Conservation (phyloP, 2,329 filamentous ascomycete genomes). For the Diplocarpon rosae region DNA sequence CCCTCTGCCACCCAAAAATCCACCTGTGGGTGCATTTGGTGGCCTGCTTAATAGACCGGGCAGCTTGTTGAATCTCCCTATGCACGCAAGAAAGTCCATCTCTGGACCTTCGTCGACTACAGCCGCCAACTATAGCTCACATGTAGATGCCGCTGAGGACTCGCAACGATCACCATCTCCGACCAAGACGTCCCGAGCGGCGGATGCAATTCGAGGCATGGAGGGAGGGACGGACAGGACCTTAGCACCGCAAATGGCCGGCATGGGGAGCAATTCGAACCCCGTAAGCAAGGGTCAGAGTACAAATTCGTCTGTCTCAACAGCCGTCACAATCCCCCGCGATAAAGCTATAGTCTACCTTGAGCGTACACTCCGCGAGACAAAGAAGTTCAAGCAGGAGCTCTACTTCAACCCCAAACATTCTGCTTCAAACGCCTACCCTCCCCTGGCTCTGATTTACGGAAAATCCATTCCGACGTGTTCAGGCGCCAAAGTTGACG, state of each 20-base stretch:
- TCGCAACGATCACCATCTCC: constrained; percentile 6
- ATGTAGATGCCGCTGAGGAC: background rate
- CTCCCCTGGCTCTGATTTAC: constrained; percentile 74
- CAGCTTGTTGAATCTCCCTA: constrained; percentile 19
- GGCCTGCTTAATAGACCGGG: constrained; percentile 28
- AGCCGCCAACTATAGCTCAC: constrained; percentile 9
- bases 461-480: constrained; percentile 81
- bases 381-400: constrained; percentile 65
- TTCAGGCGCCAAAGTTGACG: constrained; percentile 64
- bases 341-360: constrained; percentile 51
- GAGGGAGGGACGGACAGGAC: constrained; percentile 23
- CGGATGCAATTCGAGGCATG: constrained; percentile 16
- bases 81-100: constrained; percentile 21
- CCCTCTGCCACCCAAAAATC: constrained; percentile 47
- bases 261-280: constrained; percentile 19
- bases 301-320: constrained; percentile 24
- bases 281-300: constrained; percentile 16
- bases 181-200: constrained; percentile 20
- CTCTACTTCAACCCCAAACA: constrained; percentile 51
- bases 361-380: constrained; percentile 58
- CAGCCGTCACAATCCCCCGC: constrained; percentile 25
- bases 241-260: constrained; percentile 18
- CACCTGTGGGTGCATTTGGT: constrained; percentile 25
- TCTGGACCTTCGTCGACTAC: constrained; percentile 15
- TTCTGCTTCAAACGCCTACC: constrained; percentile 60